Percentiles rank a stretch among this genome's conserved stretches.
These are phyloP conservation scores for Carex scoparia DNA, from an alignment of 176 grass and related monocot genomes.

Conservation along the genomic window DNA sequence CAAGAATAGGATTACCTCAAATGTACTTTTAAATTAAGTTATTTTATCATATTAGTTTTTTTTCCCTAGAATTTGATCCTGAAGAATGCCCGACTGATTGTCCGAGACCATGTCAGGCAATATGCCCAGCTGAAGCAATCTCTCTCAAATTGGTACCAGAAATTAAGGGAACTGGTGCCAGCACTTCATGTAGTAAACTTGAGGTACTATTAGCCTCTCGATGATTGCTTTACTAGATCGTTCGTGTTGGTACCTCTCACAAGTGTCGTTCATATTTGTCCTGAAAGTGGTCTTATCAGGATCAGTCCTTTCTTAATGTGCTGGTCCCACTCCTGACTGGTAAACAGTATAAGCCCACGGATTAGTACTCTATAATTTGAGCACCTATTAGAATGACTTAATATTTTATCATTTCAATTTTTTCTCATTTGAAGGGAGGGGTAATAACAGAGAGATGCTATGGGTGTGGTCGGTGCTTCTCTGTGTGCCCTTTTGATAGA, in stretches of 20 bases:
- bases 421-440: slow-evolving; percentile 46
- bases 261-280: not conserved
- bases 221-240: not conserved
- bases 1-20: not conserved
- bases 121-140: slow-evolving; percentile 92
- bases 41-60: not conserved
- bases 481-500: slow-evolving; percentile 82
- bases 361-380: not conserved
- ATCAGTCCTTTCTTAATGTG: not conserved
- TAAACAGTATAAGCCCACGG: not conserved
- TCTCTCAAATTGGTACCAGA: slow-evolving; percentile 32
- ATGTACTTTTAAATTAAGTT: not conserved
- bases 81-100: slow-evolving; percentile 75
- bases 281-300: not conserved
- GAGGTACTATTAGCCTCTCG: slow-evolving; percentile 39
- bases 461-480: slow-evolving; percentile 76
- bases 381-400: not conserved
- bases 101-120: slow-evolving; percentile 66
- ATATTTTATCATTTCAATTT: not conserved
- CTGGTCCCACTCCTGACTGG: not conserved
- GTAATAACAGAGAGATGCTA: slow-evolving; percentile 81
- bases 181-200: slow-evolving; percentile 34
- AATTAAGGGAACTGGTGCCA: slow-evolving; percentile 11
- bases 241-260: not conserved
- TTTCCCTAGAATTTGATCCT: slow-evolving; percentile 71